A percentile compares a stretch with the other conserved stretches of the same genome.
Evolutionary conservation across 2,329 filamentous ascomycete genomes (phyloP).

Genomic region (Alternaria sp.): DNA sequence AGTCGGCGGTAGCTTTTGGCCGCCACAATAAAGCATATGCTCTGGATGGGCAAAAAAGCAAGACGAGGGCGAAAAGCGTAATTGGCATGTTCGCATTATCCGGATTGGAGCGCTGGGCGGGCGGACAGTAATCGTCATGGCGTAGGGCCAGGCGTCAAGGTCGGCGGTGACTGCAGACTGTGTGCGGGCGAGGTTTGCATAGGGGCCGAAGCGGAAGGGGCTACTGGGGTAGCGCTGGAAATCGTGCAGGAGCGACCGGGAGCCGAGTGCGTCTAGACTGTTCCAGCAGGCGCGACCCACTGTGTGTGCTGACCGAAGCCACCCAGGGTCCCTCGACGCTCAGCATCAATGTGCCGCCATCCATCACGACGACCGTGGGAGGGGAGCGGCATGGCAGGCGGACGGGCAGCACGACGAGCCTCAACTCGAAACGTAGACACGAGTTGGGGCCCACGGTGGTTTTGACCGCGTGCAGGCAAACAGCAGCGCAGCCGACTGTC

Average conservation of each 20-base stretch:
- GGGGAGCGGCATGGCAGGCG: neutral
- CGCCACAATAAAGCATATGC: constrained; percentile 9
- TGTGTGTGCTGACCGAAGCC: constrained; percentile 13
- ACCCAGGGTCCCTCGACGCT: constrained; percentile 9
- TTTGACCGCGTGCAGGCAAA: neutral
- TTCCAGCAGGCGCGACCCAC: constrained; percentile 29
- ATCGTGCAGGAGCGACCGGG: constrained; percentile 25
- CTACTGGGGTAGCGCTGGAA: constrained; percentile 26
- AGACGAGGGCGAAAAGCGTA: constrained; percentile 11
- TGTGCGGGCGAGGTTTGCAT: constrained; percentile 19
- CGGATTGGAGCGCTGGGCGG: neutral
- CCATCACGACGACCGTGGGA: neutral
- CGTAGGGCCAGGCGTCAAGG: constrained; percentile 9
- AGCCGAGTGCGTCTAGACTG: constrained; percentile 33
- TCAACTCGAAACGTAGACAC: neutral
- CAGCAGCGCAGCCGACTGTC: neutral
- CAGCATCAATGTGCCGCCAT: neutral
- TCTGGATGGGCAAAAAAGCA: constrained; percentile 6
- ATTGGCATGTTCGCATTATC: constrained; percentile 7
- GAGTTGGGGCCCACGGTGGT: neutral
- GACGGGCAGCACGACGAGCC: neutral
- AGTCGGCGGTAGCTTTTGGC: constrained; percentile 2
- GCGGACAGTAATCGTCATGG: constrained; percentile 5
- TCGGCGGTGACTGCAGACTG: constrained; percentile 9
- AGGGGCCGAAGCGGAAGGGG: constrained; percentile 23